Percentiles rank a stretch among this genome's conserved stretches.
phyloP scores from a whole-genome alignment of 305 asterid genomes.

The Solanum hybrid region DNA sequence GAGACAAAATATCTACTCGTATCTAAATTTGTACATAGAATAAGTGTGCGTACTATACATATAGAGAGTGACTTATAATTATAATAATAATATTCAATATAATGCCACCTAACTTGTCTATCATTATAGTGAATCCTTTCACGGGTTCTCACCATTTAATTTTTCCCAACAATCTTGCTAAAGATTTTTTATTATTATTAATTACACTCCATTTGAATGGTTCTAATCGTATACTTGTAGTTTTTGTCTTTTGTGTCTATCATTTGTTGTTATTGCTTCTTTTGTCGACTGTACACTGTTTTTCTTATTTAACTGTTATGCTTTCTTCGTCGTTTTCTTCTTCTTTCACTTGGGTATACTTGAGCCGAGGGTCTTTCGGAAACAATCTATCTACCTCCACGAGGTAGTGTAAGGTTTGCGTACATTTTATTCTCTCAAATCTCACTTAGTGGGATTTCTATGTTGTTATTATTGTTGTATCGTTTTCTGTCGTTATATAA shows the following conservation, averaged over 20 bases:
- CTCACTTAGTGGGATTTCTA: too few species aligned
- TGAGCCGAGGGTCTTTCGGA: too few species aligned
- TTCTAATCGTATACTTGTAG: neutral
- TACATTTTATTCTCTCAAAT: too few species aligned
- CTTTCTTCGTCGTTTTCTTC: neutral
- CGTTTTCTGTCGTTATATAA: too few species aligned
- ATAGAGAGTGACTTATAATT: conserved; percentile 1
- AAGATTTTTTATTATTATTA: neutral
- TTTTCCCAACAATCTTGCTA: neutral
- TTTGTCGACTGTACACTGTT: neutral
- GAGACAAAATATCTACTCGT: conserved; percentile 22
- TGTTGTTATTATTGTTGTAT: too few species aligned
- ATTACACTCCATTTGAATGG: neutral
- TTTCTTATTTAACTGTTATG: neutral
- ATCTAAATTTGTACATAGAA: conserved; percentile 12
- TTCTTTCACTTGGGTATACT: neutral
- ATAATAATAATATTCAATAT: neutral
- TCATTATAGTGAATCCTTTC: conserved; percentile 15
- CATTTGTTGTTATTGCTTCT: neutral
- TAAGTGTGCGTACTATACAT: neutral
- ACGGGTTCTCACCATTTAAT: conserved; percentile 1
- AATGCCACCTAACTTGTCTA: conserved; percentile 18
- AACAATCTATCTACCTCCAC: too few species aligned
- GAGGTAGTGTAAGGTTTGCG: too few species aligned
- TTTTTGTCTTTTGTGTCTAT: neutral